Conservation (phyloP, 441 rosid species). For the Bocquillonia castaneifolia region DNA sequence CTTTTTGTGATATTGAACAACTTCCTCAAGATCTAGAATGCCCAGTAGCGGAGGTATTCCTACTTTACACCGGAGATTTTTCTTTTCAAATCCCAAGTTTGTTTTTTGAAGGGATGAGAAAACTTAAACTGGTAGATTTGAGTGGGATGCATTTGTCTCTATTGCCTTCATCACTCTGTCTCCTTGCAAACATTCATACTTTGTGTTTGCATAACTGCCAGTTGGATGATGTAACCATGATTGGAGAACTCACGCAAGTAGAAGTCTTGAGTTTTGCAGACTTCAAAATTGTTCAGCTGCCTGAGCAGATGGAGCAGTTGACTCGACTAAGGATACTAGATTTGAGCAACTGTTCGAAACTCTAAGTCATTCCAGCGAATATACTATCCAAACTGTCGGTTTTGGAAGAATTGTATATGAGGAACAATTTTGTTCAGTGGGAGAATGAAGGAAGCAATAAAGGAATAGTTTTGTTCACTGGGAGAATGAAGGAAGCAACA, state of each 20-base stretch:
- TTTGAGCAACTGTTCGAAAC: slow-evolving; percentile 18
- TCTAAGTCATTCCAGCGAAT: slow-evolving; percentile 15
- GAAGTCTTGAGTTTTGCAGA: slow-evolving; percentile 13
- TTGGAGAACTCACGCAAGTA: slow-evolving; percentile 21
- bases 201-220: slow-evolving; percentile 12
- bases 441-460: slow-evolving; percentile 11
- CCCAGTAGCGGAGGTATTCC: background rate
- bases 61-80: background rate
- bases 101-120: slow-evolving; percentile 9
- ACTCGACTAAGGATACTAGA: slow-evolving; percentile 15
- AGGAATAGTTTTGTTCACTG: no score
- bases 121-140: slow-evolving; percentile 23
- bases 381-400: slow-evolving; percentile 18
- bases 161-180: slow-evolving; percentile 19
- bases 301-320: slow-evolving; percentile 9
- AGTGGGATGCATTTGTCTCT: background rate
- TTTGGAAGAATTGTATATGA: slow-evolving; percentile 25
- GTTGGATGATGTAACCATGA: slow-evolving; percentile 7
- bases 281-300: slow-evolving; percentile 7
- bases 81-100: slow-evolving; percentile 3
- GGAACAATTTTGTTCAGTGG: slow-evolving; percentile 15
- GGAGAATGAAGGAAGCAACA: no score
- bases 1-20: background rate
- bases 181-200: slow-evolving; percentile 11
- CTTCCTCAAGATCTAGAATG: slow-evolving; percentile 15